These are phyloP conservation scores for Hondaea fermentalgiana DNA, from an alignment of 108 stramenopile genomes.

Conservation along the genomic window DNA sequence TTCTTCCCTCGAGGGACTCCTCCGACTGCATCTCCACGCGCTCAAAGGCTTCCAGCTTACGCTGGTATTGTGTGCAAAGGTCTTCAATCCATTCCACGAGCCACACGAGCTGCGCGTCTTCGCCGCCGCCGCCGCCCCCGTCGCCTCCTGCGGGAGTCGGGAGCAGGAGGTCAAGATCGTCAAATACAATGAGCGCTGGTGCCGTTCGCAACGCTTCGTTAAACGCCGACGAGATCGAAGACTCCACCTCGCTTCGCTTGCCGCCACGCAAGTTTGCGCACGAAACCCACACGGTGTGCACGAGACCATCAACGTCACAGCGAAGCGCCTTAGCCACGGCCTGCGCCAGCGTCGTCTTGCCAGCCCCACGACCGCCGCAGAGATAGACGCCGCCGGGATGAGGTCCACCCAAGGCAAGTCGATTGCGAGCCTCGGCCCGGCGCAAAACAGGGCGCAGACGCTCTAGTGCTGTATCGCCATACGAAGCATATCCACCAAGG, in stretches of 20 bases:
- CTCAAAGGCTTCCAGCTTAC: conserved; percentile 5
- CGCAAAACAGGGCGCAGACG: neutral
- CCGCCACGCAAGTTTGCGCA: neutral
- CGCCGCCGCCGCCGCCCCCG: neutral
- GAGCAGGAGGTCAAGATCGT: neutral
- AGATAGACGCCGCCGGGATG: conserved; percentile 2
- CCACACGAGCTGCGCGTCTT: conserved; percentile 5
- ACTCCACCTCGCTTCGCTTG: conserved; percentile 9
- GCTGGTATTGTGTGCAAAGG: neutral
- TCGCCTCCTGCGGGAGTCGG: conserved; percentile 1
- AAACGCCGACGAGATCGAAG: neutral
- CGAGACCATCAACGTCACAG: neutral
- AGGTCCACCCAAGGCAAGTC: neutral
- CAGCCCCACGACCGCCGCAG: neutral
- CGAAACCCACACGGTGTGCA: neutral
- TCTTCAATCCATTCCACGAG: conserved; percentile 12
- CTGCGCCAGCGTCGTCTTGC: neutral
- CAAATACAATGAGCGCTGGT: neutral
- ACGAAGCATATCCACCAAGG: neutral
- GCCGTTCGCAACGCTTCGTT: neutral
- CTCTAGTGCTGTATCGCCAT: neutral
- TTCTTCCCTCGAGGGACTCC: neutral
- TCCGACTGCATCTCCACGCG: neutral
- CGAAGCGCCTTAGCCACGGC: neutral
- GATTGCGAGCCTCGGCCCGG: neutral